Conservation (phyloP, 2,329 filamentous ascomycete species). For the Colletotrichum navitas region DNA sequence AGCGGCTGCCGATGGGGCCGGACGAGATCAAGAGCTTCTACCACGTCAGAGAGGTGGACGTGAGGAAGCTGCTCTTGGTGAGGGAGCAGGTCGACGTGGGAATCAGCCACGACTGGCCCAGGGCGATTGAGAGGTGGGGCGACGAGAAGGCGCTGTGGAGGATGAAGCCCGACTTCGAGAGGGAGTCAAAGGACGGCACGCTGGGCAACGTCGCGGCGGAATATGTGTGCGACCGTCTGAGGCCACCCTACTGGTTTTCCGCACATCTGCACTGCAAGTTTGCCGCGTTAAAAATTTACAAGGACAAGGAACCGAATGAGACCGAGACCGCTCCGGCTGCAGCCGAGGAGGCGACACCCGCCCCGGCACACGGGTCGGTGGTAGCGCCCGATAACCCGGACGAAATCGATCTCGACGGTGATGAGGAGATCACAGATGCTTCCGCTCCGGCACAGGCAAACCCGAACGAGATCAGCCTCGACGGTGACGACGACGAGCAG, state of each 20-base stretch:
- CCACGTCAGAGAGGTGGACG: conserved; percentile 89
- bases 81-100: conserved; percentile 92
- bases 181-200: conserved; percentile 80
- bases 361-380: conserved; percentile 18
- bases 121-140: conserved; percentile 83
- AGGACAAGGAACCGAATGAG: conserved; percentile 49
- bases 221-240: conserved; percentile 82
- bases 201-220: conserved; percentile 85
- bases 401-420: conserved; percentile 42
- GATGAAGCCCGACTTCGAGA: conserved; percentile 79
- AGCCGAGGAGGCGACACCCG: background rate
- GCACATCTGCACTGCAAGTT: conserved; percentile 95
- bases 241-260: conserved; percentile 91
- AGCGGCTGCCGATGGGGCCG: conserved; percentile 85
- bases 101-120: conserved; percentile 96
- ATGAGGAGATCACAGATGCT: conserved; percentile 22
- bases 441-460: conserved; percentile 56
- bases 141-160: conserved; percentile 76
- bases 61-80: conserved; percentile 88
- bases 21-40: conserved; percentile 87
- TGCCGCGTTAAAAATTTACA: conserved; percentile 73
- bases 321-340: conserved; percentile 14
- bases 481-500: conserved; percentile 61
- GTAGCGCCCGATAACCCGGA: conserved; percentile 34
- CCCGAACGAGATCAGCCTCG: conserved; percentile 78